Conservation (phyloP, 805 yeast genomes). For the Wickerhamiella dianesei region DNA sequence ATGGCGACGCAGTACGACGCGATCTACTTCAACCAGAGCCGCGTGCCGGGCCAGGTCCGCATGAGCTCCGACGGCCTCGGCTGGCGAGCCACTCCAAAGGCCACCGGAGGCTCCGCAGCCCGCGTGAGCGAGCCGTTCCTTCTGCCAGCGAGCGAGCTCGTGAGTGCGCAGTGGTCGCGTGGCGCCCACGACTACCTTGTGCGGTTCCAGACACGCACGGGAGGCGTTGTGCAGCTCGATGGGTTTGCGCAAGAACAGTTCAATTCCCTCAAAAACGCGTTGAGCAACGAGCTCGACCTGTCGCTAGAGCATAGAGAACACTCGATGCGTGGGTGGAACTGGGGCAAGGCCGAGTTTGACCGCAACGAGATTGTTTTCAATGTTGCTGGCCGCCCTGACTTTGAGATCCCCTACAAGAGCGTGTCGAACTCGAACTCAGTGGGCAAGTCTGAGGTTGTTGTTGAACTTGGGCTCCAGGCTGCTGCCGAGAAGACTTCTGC, state of each 20-base stretch:
- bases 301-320: slow-evolving; percentile 77
- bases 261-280: slow-evolving; percentile 63
- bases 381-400: slow-evolving; percentile 75
- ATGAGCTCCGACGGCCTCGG: slow-evolving; percentile 95
- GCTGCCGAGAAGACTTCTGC: slow-evolving; percentile 42
- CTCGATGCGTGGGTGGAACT: slow-evolving; percentile 95
- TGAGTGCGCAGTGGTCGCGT: slow-evolving; percentile 77
- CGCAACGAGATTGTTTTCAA: slow-evolving; percentile 80
- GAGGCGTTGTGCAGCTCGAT: slow-evolving; percentile 75
- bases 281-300: slow-evolving; percentile 61
- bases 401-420: slow-evolving; percentile 74
- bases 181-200: slow-evolving; percentile 87
- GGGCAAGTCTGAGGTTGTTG: slow-evolving; percentile 84
- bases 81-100: slow-evolving; percentile 61
- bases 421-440: slow-evolving; percentile 79
- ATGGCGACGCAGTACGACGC: slow-evolving; percentile 60
- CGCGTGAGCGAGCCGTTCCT: slow-evolving; percentile 60
- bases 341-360: slow-evolving; percentile 92
- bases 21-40: slow-evolving; percentile 79
- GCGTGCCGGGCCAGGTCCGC: slow-evolving; percentile 76
- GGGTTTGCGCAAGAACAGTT: slow-evolving; percentile 82
- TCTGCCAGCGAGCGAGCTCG: slow-evolving; percentile 73
- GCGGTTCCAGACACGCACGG: slow-evolving; percentile 75
- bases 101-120: slow-evolving; percentile 33
- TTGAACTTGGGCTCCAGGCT: slow-evolving; percentile 55